Percentiles rank a stretch among this genome's conserved stretches.
These are phyloP conservation scores for Sclerotinia sclerotiorum DNA, from an alignment of 2,329 filamentous ascomycete species.

Conservation along the genomic window DNA sequence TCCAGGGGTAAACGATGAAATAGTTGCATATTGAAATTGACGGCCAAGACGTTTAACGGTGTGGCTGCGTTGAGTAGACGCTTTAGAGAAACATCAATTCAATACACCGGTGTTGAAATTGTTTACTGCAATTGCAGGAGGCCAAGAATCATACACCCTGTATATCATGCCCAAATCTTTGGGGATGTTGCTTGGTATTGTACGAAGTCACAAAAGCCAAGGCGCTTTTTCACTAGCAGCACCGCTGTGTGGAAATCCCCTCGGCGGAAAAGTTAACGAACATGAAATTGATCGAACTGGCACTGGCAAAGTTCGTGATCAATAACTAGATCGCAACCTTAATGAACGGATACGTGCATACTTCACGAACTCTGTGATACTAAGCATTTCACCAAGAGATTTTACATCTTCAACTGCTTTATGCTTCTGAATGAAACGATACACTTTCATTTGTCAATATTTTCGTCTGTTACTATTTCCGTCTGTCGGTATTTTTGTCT, in stretches of 20 bases:
- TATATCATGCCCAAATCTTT: neutral
- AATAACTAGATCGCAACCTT: neutral
- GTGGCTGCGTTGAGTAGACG: neutral
- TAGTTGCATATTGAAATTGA: neutral
- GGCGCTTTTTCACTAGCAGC: neutral
- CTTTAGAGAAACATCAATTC: neutral
- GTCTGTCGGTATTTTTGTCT: no score
- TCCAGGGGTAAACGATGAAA: neutral
- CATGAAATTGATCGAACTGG: neutral
- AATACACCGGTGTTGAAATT: neutral
- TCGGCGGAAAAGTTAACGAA: neutral
- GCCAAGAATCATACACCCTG: constrained; percentile 6
- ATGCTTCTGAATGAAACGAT: neutral
- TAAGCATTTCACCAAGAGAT: neutral
- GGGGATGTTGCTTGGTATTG: neutral
- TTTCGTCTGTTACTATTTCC: neutral
- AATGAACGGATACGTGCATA: neutral
- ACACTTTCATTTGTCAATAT: neutral
- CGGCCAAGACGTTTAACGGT: neutral
- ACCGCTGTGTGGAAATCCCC: neutral
- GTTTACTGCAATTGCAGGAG: neutral
- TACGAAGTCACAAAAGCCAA: neutral
- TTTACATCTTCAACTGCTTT: neutral
- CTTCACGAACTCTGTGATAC: neutral
- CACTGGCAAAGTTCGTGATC: neutral